Conservation (phyloP, 2,329 filamentous ascomycete species). For the Neurospora sp. region DNA sequence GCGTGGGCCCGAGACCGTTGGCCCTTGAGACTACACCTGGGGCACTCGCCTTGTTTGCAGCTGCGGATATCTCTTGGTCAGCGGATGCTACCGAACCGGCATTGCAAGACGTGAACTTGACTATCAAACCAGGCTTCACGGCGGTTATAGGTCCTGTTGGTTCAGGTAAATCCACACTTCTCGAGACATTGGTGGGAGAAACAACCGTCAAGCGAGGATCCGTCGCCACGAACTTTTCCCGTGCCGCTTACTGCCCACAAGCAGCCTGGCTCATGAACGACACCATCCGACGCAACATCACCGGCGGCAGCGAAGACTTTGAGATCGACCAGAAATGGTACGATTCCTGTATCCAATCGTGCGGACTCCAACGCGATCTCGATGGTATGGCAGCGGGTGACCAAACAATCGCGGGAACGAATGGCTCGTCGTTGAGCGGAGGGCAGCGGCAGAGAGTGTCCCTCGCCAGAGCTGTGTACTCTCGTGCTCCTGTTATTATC, state of each 20-base stretch:
- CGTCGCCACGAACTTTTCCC: neutral
- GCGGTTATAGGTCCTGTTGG: constrained; percentile 16
- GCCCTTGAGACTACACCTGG: neutral
- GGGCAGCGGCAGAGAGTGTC: constrained; percentile 16
- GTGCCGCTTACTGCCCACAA: constrained; percentile 14
- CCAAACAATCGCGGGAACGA: constrained; percentile 9
- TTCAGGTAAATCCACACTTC: constrained; percentile 17
- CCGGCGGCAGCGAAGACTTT: neutral
- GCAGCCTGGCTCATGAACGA: constrained; percentile 16
- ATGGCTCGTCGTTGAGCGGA: constrained; percentile 10
- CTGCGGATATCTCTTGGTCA: neutral
- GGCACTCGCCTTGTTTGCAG: neutral
- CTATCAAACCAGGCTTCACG: constrained; percentile 5
- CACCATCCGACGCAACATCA: constrained; percentile 13
- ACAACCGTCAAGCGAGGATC: constrained; percentile 3
- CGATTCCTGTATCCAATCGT: constrained; percentile 3
- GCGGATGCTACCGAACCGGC: constrained; percentile 4
- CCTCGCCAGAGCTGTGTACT: constrained; percentile 18
- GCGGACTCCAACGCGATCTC: constrained; percentile 9
- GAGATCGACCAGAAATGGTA: constrained; percentile 11
- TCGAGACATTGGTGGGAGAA: constrained; percentile 15
- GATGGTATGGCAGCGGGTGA: constrained; percentile 5
- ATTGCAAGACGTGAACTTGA: constrained; percentile 5
- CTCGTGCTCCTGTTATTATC: constrained; percentile 11
- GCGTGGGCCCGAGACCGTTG: neutral